phyloP scores from a whole-genome alignment of 1,284 basidiomycete genomes.

The Ceratobasidium sp. region DNA sequence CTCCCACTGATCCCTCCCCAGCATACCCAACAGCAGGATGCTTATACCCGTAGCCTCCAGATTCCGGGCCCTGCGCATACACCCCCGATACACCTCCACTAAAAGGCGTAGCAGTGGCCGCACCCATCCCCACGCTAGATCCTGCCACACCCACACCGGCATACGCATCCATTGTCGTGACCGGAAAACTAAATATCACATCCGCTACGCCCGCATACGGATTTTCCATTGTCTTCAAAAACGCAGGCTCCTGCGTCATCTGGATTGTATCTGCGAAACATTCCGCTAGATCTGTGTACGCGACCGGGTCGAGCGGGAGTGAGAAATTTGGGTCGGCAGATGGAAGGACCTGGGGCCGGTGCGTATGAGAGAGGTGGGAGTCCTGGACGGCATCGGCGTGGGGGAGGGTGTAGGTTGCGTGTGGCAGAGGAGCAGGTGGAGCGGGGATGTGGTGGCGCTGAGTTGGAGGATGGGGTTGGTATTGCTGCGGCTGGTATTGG shows the following conservation, averaged over 20 bases:
- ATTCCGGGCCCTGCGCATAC: too few relatives aligned
- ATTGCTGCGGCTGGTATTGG: too few relatives aligned
- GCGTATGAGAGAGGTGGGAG: constrained; percentile 11
- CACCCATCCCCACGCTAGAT: too few relatives aligned
- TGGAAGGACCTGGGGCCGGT: constrained; percentile 33
- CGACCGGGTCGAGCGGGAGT: constrained; percentile 29
- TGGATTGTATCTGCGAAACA: constrained; percentile 33
- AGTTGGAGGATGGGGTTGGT: too few relatives aligned
- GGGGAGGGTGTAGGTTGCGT: constrained; percentile 15
- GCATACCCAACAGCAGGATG: too few relatives aligned
- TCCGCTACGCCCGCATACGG: constrained; percentile 26
- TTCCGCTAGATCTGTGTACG: constrained; percentile 28
- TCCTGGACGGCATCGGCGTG: constrained; percentile 34
- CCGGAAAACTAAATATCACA: too few relatives aligned
- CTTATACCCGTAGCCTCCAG: too few relatives aligned
- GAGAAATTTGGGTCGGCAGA: constrained; percentile 21
- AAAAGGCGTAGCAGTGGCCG: too few relatives aligned
- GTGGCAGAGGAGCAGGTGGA: constrained; percentile 1
- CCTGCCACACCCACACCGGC: too few relatives aligned
- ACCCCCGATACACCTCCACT: too few relatives aligned
- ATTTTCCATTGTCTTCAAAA: constrained; percentile 6
- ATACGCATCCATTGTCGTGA: too few relatives aligned
- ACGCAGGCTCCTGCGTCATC: constrained; percentile 16
- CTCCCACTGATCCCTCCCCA: too few relatives aligned
- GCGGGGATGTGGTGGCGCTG: not conserved